Evolutionary conservation across 768 basidiomycete genomes (phyloP).

Genomic region (Mycena amicta): DNA sequence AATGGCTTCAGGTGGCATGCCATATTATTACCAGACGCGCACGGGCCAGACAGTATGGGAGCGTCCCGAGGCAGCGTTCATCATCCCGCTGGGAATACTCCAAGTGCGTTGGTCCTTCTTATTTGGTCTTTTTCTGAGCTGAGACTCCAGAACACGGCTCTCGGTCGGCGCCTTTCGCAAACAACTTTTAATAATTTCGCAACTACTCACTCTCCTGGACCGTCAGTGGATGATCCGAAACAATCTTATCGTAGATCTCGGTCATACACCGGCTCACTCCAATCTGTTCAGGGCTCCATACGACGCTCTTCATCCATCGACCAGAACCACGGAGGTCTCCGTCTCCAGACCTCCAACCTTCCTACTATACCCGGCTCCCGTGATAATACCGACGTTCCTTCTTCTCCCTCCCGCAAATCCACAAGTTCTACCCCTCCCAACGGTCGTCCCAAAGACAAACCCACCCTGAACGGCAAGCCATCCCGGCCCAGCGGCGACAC

Average conservation of each 20-base stretch:
- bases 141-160: constrained; percentile 68
- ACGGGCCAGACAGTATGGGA: constrained; percentile 93
- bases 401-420: constrained; percentile 54
- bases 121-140: neutral
- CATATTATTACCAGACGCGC: constrained; percentile 95
- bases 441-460: constrained; percentile 38
- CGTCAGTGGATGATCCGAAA: constrained; percentile 27
- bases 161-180: constrained; percentile 70
- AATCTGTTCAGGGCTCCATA: constrained; percentile 26
- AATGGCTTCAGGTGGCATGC: constrained; percentile 65
- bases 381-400: constrained; percentile 62
- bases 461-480: constrained; percentile 34
- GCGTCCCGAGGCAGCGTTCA: constrained; percentile 72
- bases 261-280: constrained; percentile 39
- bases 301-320: constrained; percentile 34
- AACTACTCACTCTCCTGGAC: constrained; percentile 13
- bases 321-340: constrained; percentile 24
- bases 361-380: constrained; percentile 74
- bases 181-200: constrained; percentile 44
- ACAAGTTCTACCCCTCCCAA: constrained; percentile 34
- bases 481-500: constrained; percentile 28
- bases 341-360: constrained; percentile 46
- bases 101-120: constrained; percentile 65
- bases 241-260: constrained; percentile 39
- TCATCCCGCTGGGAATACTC: constrained; percentile 87